Percentiles rank a stretch among this genome's conserved stretches.
These are phyloP conservation scores for Diplocarpon mali DNA, from an alignment of 2,329 filamentous ascomycete species.

Conservation along the genomic window DNA sequence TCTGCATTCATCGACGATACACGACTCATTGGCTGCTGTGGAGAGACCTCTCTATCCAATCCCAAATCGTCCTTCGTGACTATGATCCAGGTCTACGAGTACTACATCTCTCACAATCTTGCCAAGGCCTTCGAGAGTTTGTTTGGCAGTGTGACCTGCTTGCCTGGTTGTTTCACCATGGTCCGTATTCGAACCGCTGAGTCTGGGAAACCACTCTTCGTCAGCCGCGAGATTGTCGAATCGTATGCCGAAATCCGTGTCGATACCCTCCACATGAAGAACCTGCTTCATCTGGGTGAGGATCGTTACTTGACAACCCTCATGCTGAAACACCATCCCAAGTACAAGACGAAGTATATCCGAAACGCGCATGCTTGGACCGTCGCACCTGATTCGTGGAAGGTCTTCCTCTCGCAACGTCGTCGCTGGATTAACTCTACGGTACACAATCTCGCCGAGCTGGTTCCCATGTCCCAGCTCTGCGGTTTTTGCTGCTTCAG, in stretches of 20 bases:
- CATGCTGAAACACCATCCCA: constrained; percentile 80
- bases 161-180: constrained; percentile 99
- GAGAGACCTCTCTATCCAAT: constrained; percentile 88
- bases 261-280: constrained; percentile 98
- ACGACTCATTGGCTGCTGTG: constrained; percentile 84
- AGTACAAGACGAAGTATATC: constrained; percentile 98
- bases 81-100: constrained; percentile 99
- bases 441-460: constrained; percentile 92
- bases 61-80: constrained; percentile 88
- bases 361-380: constrained; percentile 91
- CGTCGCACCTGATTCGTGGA: constrained; percentile 88
- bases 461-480: constrained; percentile 84
- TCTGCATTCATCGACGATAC: constrained; percentile 86
- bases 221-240: constrained; percentile 83
- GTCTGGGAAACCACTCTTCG: constrained; percentile 89
- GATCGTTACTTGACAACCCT: constrained; percentile 95
- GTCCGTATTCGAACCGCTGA: constrained; percentile 93
- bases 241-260: constrained; percentile 87
- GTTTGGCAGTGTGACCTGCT: constrained; percentile 93
- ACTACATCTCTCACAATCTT: constrained; percentile 97
- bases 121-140: constrained; percentile 95
- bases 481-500: constrained; percentile 99
- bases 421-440: constrained; percentile 99
- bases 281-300: constrained; percentile 88
- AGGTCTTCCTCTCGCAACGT: constrained; percentile 92